These are phyloP conservation scores for Hordeum marinum DNA, from an alignment of 176 grass and related monocot genomes.

Conservation along the genomic window DNA sequence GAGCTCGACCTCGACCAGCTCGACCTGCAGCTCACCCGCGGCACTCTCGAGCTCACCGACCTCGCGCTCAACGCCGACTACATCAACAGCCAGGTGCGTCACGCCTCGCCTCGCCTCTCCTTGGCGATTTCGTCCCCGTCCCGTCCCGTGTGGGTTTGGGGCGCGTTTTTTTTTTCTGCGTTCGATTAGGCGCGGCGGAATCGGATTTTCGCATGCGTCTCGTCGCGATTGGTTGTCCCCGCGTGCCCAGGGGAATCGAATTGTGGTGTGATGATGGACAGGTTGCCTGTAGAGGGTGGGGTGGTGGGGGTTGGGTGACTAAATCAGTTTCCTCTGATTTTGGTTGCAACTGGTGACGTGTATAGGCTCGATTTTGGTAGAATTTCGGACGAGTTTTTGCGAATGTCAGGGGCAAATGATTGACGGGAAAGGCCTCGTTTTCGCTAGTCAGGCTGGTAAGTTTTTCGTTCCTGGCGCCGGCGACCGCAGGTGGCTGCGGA, in stretches of 20 bases:
- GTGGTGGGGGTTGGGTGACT: background rate
- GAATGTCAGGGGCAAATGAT: background rate
- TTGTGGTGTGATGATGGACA: background rate
- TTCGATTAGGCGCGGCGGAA: background rate
- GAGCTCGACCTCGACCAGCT: constrained; percentile 93
- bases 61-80: constrained; percentile 85
- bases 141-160: background rate
- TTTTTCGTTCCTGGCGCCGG: background rate
- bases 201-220: background rate
- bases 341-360: background rate
- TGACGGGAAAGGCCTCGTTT: background rate
- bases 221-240: background rate
- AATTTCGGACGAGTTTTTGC: background rate
- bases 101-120: background rate
- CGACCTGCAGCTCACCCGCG: constrained; percentile 76
- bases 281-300: background rate
- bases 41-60: constrained; percentile 70
- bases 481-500: background rate
- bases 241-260: background rate
- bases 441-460: background rate
- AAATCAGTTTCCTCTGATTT: constrained; percentile 8
- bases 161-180: background rate
- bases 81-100: constrained; percentile 71
- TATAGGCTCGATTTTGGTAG: background rate
- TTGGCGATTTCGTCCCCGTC: background rate